phyloP scores from a whole-genome alignment of 164 flowering plant genomes.

The Berberis vulgaris region DNA sequence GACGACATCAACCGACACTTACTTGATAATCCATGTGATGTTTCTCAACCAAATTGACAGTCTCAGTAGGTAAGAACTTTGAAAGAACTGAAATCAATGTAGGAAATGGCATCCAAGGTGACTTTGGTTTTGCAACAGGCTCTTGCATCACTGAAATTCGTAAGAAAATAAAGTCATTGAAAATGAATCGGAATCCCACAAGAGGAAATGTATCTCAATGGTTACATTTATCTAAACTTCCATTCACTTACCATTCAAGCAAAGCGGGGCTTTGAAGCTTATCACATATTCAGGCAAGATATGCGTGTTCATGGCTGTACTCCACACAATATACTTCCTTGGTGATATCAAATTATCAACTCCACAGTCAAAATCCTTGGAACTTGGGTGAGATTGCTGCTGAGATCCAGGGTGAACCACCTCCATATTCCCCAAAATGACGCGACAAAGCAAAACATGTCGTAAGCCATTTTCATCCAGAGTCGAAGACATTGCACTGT shows the following conservation, averaged over 20 bases:
- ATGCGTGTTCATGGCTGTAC: constrained; percentile 54
- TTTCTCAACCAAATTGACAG: constrained; percentile 15
- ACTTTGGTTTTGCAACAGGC: constrained; percentile 16
- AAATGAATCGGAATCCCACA: not conserved
- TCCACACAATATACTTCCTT: constrained; percentile 57
- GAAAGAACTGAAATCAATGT: constrained; percentile 20
- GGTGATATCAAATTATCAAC: constrained; percentile 47
- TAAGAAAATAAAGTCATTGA: not conserved
- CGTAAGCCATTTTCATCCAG: constrained; percentile 44
- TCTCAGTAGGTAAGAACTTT: constrained; percentile 15
- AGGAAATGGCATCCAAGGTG: constrained; percentile 37
- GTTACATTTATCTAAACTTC: too few relatives aligned
- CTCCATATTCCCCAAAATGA: constrained; percentile 65
- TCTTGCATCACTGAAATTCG: constrained; percentile 1
- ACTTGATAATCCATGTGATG: constrained; percentile 19
- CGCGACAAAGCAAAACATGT: constrained; percentile 68
- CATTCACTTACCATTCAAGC: constrained; percentile 23
- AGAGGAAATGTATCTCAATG: not conserved
- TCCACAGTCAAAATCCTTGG: constrained; percentile 63
- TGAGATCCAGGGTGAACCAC: constrained; percentile 40
- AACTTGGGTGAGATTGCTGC: constrained; percentile 48
- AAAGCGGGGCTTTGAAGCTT: constrained; percentile 37
- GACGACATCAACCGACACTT: constrained; percentile 2
- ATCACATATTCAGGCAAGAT: constrained; percentile 59
- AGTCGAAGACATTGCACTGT: constrained; percentile 28